Conservation (phyloP, 768 basidiomycete species). For the Phylloporus scabripes region DNA sequence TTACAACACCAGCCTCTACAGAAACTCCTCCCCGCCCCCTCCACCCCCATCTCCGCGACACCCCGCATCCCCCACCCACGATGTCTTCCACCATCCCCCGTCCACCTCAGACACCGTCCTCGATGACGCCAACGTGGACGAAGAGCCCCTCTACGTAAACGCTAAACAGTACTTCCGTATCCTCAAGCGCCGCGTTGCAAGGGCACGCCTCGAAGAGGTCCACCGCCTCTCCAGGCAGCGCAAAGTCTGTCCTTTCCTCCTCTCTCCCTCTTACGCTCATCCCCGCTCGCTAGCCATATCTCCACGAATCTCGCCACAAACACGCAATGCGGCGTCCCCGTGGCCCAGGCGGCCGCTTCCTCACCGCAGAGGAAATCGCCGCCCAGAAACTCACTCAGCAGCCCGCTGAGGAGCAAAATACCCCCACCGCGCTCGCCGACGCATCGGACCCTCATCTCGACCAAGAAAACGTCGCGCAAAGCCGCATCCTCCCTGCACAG, state of each 20-base stretch:
- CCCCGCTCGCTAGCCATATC: slow-evolving; percentile 66
- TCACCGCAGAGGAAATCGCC: slow-evolving; percentile 93
- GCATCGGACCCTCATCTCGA: slow-evolving; percentile 11
- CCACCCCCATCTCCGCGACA: slow-evolving; percentile 22
- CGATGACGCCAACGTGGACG: slow-evolving; percentile 58
- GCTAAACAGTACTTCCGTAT: slow-evolving; percentile 99
- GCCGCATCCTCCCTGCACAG: slow-evolving; percentile 16
- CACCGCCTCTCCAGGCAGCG: slow-evolving; percentile 88
- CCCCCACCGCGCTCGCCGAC: slow-evolving; percentile 16
- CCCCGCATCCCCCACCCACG: slow-evolving; percentile 25
- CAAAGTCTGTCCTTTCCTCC: slow-evolving; percentile 52
- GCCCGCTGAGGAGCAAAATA: slow-evolving; percentile 22
- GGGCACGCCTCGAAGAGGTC: slow-evolving; percentile 89
- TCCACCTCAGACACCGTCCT: slow-evolving; percentile 23
- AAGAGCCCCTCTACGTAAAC: slow-evolving; percentile 98
- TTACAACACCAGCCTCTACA: slow-evolving; percentile 21
- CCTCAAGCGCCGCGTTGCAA: slow-evolving; percentile 86
- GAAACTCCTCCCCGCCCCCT: slow-evolving; percentile 29
- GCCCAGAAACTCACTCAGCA: slow-evolving; percentile 54
- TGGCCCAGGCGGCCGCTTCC: slow-evolving; percentile 95
- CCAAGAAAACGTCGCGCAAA: slow-evolving; percentile 15
- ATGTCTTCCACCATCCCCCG: slow-evolving; percentile 28
- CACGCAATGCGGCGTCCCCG: slow-evolving; percentile 97
- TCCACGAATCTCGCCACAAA: slow-evolving; percentile 96
- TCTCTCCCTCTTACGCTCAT: slow-evolving; percentile 5